A percentile compares a stretch with the other conserved stretches of the same genome.
These are phyloP conservation scores for Talaromyces albobiverticillius DNA, from an alignment of 2,329 filamentous ascomycete genomes.

Conservation along the genomic window DNA sequence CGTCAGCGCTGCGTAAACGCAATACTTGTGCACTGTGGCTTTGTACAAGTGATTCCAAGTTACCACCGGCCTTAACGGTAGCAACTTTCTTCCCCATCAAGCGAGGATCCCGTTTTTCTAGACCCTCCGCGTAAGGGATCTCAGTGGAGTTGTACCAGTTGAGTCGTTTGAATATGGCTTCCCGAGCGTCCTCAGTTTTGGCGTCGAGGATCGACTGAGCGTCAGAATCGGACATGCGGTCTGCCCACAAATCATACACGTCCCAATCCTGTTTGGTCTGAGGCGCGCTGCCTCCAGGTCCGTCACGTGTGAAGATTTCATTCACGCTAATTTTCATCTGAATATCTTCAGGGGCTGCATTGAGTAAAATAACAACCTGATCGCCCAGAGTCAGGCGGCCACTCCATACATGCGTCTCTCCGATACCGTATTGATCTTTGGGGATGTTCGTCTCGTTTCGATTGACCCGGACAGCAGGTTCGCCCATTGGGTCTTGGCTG, in stretches of 20 bases:
- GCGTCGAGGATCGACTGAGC: background rate
- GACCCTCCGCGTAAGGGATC: background rate
- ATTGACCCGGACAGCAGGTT: background rate
- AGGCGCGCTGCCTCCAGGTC: conserved; percentile 20
- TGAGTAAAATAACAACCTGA: conserved; percentile 4
- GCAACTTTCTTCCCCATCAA: background rate
- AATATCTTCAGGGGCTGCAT: background rate
- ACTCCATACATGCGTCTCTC: conserved; percentile 6
- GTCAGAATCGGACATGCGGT: background rate
- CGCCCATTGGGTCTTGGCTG: background rate
- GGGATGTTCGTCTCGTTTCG: conserved; percentile 1
- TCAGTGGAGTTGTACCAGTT: background rate
- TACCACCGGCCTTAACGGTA: background rate
- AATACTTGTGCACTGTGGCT: background rate
- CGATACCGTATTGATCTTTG: conserved; percentile 4
- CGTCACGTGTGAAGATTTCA: conserved; percentile 22
- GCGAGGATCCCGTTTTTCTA: background rate
- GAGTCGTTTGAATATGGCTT: background rate
- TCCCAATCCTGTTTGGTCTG: conserved; percentile 20
- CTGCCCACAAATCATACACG: background rate
- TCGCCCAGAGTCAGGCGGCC: background rate
- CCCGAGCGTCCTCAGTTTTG: background rate
- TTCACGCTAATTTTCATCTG: conserved; percentile 2
- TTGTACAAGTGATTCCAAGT: background rate
- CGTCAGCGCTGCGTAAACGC: background rate